A percentile compares a stretch with the other conserved stretches of the same genome.
phyloP scores from a whole-genome alignment of 2,329 filamentous ascomycete species.

The Knufia fluminis region DNA sequence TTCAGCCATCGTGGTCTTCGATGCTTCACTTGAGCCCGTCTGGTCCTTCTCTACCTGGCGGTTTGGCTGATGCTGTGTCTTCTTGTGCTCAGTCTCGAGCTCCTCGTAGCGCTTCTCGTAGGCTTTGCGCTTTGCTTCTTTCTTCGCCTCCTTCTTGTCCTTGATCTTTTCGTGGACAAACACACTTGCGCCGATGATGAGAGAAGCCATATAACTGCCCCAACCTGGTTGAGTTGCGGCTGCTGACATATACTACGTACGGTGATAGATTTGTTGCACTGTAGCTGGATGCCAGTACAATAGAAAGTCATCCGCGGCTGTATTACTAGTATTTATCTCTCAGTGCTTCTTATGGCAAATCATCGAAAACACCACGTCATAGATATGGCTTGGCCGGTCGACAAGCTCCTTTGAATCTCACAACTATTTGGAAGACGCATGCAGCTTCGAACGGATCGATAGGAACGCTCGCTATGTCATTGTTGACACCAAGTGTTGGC shows the following conservation, averaged over 20 bases:
- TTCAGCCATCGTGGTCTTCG: background rate
- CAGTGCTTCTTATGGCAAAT: too few species aligned
- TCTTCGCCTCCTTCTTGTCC: slow-evolving; percentile 11
- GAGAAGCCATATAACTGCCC: slow-evolving; percentile 24
- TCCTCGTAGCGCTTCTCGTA: slow-evolving; percentile 13
- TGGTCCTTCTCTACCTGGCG: background rate
- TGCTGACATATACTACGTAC: background rate
- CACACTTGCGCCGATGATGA: slow-evolving; percentile 25
- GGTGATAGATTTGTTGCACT: too few species aligned
- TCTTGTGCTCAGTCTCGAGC: slow-evolving; percentile 10
- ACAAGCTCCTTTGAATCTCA: too few species aligned
- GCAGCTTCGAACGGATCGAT: too few species aligned
- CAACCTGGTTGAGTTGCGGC: background rate
- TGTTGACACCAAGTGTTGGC: too few species aligned
- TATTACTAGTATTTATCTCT: too few species aligned
- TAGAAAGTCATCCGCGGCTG: too few species aligned
- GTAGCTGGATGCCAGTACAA: too few species aligned
- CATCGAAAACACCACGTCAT: too few species aligned
- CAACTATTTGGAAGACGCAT: too few species aligned
- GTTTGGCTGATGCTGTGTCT: background rate
- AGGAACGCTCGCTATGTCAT: too few species aligned
- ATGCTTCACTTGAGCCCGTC: background rate
- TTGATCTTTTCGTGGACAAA: slow-evolving; percentile 10
- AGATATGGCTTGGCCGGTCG: too few species aligned
- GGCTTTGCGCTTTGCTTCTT: slow-evolving; percentile 10